Conservation (phyloP, 1,284 basidiomycete species). For the Schizopora paradoxa region DNA sequence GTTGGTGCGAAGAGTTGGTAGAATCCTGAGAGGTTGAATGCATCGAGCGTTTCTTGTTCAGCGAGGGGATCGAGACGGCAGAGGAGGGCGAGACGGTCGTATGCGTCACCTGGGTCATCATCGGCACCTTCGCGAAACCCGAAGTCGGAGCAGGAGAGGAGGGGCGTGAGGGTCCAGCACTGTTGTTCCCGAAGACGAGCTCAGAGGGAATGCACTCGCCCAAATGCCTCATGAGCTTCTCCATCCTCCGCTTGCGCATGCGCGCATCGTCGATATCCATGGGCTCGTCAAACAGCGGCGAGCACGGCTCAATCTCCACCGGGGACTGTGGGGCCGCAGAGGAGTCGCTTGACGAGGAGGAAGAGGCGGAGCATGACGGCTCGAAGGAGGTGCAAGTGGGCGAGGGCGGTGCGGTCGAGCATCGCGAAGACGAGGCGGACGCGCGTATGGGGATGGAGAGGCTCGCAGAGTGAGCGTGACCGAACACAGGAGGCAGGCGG, state of each 20-base stretch:
- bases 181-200: constrained; percentile 15
- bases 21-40: background rate
- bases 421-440: background rate
- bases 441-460: background rate
- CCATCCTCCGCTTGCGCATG: constrained; percentile 13
- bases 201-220: constrained; percentile 15
- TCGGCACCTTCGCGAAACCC: background rate
- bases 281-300: background rate
- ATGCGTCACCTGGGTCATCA: too few relatives aligned
- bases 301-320: background rate
- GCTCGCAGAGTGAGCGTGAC: background rate
- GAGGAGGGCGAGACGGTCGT: background rate
- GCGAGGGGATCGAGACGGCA: background rate
- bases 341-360: background rate
- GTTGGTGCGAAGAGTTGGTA: too few relatives aligned
- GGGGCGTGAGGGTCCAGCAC: background rate
- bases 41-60: too few relatives aligned
- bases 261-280: constrained; percentile 4
- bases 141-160: background rate
- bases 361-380: background rate
- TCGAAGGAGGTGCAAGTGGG: constrained; percentile 3
- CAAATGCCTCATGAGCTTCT: constrained; percentile 17
- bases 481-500: constrained; percentile 11
- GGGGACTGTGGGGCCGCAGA: background rate
- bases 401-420: background rate